These are phyloP conservation scores for Suillus spraguei DNA, from an alignment of 768 basidiomycete genomes.

Conservation along the genomic window DNA sequence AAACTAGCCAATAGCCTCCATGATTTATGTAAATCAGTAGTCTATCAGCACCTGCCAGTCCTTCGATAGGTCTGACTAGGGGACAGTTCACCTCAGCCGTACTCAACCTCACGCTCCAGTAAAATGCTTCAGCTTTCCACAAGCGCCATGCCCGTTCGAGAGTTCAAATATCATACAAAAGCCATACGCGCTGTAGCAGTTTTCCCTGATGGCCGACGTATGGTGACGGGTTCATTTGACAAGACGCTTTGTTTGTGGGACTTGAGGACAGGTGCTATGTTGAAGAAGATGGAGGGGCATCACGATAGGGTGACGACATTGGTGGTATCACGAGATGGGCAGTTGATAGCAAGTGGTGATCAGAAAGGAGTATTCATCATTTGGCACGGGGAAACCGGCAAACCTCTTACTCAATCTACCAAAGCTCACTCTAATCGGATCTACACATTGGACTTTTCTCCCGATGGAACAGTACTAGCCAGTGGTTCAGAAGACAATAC, in stretches of 20 bases:
- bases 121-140: background rate
- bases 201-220: slow-evolving; percentile 1
- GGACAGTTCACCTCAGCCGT: background rate
- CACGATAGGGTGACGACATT: slow-evolving; percentile 40
- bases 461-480: background rate
- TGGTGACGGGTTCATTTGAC: background rate
- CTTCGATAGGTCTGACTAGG: background rate
- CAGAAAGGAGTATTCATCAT: background rate
- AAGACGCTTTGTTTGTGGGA: slow-evolving; percentile 4
- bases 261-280: background rate
- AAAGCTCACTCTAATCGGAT: background rate
- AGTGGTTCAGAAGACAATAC: background rate
- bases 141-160: background rate
- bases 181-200: background rate
- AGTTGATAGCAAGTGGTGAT: background rate
- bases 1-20: background rate
- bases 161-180: background rate
- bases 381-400: slow-evolving; percentile 1
- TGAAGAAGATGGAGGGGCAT: slow-evolving; percentile 43
- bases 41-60: background rate
- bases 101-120: background rate
- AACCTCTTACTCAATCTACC: background rate
- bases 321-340: slow-evolving; percentile 1
- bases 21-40: background rate
- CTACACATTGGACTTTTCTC: background rate